Conservation (phyloP, 805 yeast genomes). For the Candida coleopterorum region DNA sequence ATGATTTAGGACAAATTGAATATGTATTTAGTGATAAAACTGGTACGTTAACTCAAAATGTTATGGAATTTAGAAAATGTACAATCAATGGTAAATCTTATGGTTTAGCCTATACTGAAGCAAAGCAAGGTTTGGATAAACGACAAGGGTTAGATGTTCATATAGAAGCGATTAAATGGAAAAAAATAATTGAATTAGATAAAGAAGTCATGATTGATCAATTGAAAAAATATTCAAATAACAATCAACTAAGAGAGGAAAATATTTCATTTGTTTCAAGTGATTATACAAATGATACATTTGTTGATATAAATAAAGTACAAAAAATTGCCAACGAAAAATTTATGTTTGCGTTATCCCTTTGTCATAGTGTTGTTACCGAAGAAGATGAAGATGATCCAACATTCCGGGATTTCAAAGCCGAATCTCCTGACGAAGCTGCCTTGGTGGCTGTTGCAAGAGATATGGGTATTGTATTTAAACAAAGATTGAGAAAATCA, state of each 20-base stretch:
- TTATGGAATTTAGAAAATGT: slow-evolving; percentile 79
- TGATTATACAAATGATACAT: slow-evolving; percentile 51
- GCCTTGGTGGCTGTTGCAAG: slow-evolving; percentile 75
- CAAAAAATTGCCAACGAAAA: slow-evolving; percentile 48
- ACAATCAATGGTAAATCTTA: slow-evolving; percentile 63
- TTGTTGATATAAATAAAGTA: slow-evolving; percentile 22
- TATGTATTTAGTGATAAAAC: slow-evolving; percentile 81
- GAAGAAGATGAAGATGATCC: slow-evolving; percentile 42
- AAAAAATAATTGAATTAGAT: slow-evolving; percentile 38
- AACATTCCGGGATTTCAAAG: slow-evolving; percentile 50
- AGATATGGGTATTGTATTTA: slow-evolving; percentile 64
- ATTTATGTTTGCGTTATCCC: slow-evolving; percentile 62
- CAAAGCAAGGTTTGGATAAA: slow-evolving; percentile 66
- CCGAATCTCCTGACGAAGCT: slow-evolving; percentile 82
- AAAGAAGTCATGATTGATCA: slow-evolving; percentile 42
- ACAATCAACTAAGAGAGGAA: slow-evolving; percentile 48
- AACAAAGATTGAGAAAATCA: slow-evolving; percentile 48
- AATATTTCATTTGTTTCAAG: slow-evolving; percentile 60
- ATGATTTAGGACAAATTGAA: slow-evolving; percentile 80
- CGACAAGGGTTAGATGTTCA: slow-evolving; percentile 60
- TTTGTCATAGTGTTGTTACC: slow-evolving; percentile 74
- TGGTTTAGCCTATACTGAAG: slow-evolving; percentile 76
- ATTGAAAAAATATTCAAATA: slow-evolving; percentile 27
- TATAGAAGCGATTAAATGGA: slow-evolving; percentile 41
- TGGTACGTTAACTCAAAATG: slow-evolving; percentile 78